Base-by-base conservation (phyloP, 805 yeast genomes). In the Monosporozyma aerobia region DNA sequence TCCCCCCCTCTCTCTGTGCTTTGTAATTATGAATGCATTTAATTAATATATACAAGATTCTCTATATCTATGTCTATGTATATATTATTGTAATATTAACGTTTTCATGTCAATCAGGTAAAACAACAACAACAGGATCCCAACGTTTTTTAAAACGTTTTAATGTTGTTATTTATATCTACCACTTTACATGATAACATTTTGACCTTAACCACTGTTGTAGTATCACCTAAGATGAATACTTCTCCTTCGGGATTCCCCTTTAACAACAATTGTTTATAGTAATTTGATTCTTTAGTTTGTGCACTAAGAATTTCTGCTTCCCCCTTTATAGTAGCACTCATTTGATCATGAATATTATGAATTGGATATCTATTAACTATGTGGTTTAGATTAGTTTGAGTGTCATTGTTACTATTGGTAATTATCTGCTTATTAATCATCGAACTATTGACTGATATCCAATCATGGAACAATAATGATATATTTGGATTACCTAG, bases 401-500 rank as follows among this genome's bases (percentile, higher is more conserved):
- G 44, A 22, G 14, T 48, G 16, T 47, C n/a, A 45, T n/a, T 45
- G 16, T 32, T 16, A 9, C 30, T 11, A 19, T 30, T 45, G 14
- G 23, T 45, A 5, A 45, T 10, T 16, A 45, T 27, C 22, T 30
- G 43, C 35, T 61, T 62, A 23, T 61, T 59, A 43, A 63, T 56
- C 29, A 65, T 60, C 8, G 68, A 65, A 44, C 70, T 68, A 60
- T 76, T 74, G 6, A 84, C 80, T 0, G 88, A 77, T 14, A 85
- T 79, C 97, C 97, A 90, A 63, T 92, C 97, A 65, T 90, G 97
- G 41, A 90, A 81, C 53, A 90, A 73, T 44, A 90, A 66, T 0
- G 96, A 84, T 9, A 90, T 96, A 46, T 80, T 77, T 13, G 90
- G 88, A 65, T 90, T 90, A 43, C 70, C 67, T 13, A 68, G 56